phyloP scores from a whole-genome alignment of 2,329 filamentous ascomycete genomes.

The Rhynchosporium agropyri region DNA sequence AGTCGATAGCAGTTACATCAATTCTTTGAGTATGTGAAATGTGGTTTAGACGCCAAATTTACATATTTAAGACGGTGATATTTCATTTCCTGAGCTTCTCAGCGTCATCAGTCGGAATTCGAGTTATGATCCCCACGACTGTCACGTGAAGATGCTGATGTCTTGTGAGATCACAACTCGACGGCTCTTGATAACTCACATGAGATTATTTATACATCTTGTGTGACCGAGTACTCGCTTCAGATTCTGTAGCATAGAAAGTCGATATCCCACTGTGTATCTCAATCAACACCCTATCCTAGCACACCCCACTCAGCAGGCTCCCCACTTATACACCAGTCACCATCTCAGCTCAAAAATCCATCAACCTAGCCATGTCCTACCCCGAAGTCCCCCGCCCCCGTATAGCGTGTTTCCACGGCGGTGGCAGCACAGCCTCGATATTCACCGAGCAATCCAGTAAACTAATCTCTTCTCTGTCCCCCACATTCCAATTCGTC shows the following conservation, averaged over 20 bases:
- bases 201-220: too few species aligned
- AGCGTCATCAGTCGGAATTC: constrained; percentile 7
- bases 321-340: too few species aligned
- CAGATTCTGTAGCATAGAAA: too few species aligned
- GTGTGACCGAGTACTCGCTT: too few species aligned
- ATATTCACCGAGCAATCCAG: constrained; percentile 31
- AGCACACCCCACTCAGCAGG: too few species aligned
- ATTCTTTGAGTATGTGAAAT: too few species aligned
- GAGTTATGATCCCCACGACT: neutral
- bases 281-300: too few species aligned
- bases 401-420: constrained; percentile 35
- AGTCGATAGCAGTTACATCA: too few species aligned
- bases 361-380: neutral
- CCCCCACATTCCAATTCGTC: constrained; percentile 23
- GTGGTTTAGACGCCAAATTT: too few species aligned
- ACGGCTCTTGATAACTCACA: neutral
- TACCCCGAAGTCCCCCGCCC: constrained; percentile 21
- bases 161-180: neutral
- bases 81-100: neutral
- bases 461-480: constrained; percentile 18
- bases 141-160: neutral
- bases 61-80: too few species aligned
- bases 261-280: too few species aligned
- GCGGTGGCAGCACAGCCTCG: constrained; percentile 30
- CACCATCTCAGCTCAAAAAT: neutral